Evolutionary conservation across 202 grass and related monocot species (phyloP).

Genomic region (Tripidium arundinaceum): DNA sequence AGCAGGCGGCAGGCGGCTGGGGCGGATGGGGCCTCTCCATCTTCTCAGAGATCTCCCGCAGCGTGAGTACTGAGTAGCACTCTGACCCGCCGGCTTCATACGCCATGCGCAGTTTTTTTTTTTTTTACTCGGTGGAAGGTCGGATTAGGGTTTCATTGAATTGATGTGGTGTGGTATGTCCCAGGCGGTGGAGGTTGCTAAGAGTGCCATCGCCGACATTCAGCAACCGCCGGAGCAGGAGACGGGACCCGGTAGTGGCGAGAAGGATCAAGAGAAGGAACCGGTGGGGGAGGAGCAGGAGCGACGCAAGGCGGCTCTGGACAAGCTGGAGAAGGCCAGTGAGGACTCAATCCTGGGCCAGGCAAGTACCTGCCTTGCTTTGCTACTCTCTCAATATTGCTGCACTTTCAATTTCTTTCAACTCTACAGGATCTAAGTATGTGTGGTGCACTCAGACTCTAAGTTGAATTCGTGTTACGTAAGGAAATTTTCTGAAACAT

Average conservation of each 20-base stretch:
- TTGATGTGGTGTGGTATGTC: slow-evolving; percentile 16
- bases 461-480: slow-evolving; percentile 3
- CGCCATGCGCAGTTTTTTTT: background rate
- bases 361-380: slow-evolving; percentile 61
- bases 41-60: slow-evolving; percentile 93
- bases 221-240: slow-evolving; percentile 49
- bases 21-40: slow-evolving; percentile 82
- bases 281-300: slow-evolving; percentile 35
- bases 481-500: background rate
- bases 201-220: slow-evolving; percentile 72
- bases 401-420: slow-evolving; percentile 91
- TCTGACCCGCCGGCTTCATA: slow-evolving; percentile 8
- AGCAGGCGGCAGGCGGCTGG: slow-evolving; percentile 55
- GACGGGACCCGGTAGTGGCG: slow-evolving; percentile 6
- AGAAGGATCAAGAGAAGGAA: slow-evolving; percentile 27
- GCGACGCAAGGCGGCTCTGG: slow-evolving; percentile 52
- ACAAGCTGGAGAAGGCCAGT: slow-evolving; percentile 75
- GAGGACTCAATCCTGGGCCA: slow-evolving; percentile 61
- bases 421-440: slow-evolving; percentile 85
- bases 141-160: background rate
- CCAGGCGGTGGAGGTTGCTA: slow-evolving; percentile 91
- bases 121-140: background rate
- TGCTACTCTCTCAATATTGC: slow-evolving; percentile 28
- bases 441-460: background rate
- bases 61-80: slow-evolving; percentile 51